Base-by-base conservation (phyloP, 2,329 filamentous ascomycete genomes). In the Botrytis byssoidea region DNA sequence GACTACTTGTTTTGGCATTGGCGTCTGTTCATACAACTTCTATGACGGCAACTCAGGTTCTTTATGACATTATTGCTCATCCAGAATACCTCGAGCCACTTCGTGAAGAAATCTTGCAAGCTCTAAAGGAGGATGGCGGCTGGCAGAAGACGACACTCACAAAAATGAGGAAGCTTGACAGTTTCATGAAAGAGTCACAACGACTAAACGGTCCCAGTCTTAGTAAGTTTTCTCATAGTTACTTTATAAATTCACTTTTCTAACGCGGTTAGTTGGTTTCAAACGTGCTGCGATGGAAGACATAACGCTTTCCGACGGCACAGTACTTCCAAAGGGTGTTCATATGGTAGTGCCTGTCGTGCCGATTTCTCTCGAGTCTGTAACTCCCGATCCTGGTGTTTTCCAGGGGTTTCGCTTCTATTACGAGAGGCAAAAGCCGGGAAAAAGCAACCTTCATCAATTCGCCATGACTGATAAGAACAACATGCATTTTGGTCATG, bases 1-100 rank as follows among this genome's bases (percentile, higher is more conserved):
- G 32, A 60, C 32, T 60, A 35, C 57, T 60, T 22, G 32, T 65
- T 29, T 46, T 65, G n/a, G 25, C 81, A 61, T 85, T 87, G 65
- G 85, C 85, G 0, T 84, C 86, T 8, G 86, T 88, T 48, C 85
- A 87, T 74, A 87, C 85, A 0, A 87, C 85, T 0, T 84, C 84
- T 0, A 76, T 85, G 48, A 82, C 83, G 0, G 76, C 84, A 0
- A 86, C 85, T 5, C 80, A 88, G 83, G 74, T 85, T 77, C 83
- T 90, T 64, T 88, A 87, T 77, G 85, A 86, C 69, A 78, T 90
- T 14, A 85, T 85, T 0, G 83, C 84, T 9, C 76, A 81, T 29
- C 86, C 86, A 0, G 84, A 88, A 32, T 82, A 86, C 42, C 61
- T 75, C 22, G 57, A 72, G 20, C 69, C 71, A 14, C 72, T 77